Evolutionary conservation across 495 filamentous ascomycete species (phyloP), one percentile per base, ranked within the genome.

Genomic region (Talaromyces ruber): DNA sequence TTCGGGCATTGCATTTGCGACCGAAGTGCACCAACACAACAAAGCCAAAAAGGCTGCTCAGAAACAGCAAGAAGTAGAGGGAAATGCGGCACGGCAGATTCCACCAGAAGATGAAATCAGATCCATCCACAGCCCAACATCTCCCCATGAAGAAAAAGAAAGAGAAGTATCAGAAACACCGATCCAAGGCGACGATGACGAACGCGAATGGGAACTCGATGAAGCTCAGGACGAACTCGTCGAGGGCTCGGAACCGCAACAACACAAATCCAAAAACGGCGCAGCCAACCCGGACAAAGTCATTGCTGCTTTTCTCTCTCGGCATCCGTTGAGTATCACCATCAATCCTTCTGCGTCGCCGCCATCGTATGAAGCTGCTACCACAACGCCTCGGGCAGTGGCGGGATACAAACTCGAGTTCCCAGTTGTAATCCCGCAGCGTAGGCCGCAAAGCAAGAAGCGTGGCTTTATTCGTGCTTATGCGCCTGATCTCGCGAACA

Each of bases 401-500:
- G 30, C 6, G 24, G 64, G 82, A 18, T 69, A 78, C 32, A 72
- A 70, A 8, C 69, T 80, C 37, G 68, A 81, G 43, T 66, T 64
- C n/a, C 73, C 73, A 1, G 68, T 75, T 11, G 60, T 73, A 24
- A 63, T 76, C 30, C 71, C 73, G 11, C 68, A 76, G 61, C 74
- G 67, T 12, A 65, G 73, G 63, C 72, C 70, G 2, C 67, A 66
- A 61, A 57, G 59, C 21, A 67, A 70, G 11, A 64, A 70, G 24
- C 71, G 70, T 26, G 71, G 69, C 25, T 73, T 73, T 56, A 68
- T 72, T 54, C 66, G 67, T 21, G 70, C 81, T 5, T 86, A 87
- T 71, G 78, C 84, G 1, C 84, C 82, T 1, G 70, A 74, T 2
- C 73, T 86, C 0, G 70, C 69, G 2, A 73, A 79, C 3, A 77